Evolutionary conservation across 2,329 filamentous ascomycete genomes (phyloP), one percentile per base, ranked within the genome.

Genomic region (Parasarocladium wereldwijsianum): DNA sequence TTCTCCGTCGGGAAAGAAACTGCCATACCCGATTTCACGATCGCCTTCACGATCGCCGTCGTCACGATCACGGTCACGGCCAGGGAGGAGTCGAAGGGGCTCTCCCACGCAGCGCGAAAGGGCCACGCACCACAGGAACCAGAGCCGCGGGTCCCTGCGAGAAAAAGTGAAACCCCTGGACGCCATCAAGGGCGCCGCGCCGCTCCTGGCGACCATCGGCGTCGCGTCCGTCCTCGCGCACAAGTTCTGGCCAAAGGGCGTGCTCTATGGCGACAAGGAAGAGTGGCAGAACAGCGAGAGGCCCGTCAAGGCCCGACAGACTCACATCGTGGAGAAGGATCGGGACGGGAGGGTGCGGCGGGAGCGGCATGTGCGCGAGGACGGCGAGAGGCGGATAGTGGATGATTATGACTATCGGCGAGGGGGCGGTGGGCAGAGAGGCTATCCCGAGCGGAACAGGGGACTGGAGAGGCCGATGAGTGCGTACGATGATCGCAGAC

Each of bases 211-310:
- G 8, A 47, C 48, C 17, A 44, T 55, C 11, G 51, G 51, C 18
- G 42, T 54, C 18, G 50, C 49, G 15, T 43, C 50, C 8, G 38
- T 54, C 24, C 38, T 51, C 21, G 47, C 49, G 22, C 49, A 48
- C 37, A 51, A 48, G 32, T 39, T 51, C 37, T 55, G 51, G 51
- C 48, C 49, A 17, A 51, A 50, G 36, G 42, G 42, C 5, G 36
- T 42, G 24, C 19, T 44, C 13, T 38, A 49, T 31, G 43, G 44
- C 9, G 46, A 40, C 12, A 38, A 45, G 17, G 43, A 50, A 8
- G 40, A 47, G 12, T 52, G 50, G 48, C 45, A 46, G 21, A 30
- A 13, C 19, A n/a, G n/a, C n/a, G n/a, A n/a, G n/a, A 17, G 21
- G 13, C 19, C 19, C 14, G 28, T 30, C 4, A 18, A 20, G 9